Conservation (phyloP, 805 yeast species). For the Ogataea minuta region DNA sequence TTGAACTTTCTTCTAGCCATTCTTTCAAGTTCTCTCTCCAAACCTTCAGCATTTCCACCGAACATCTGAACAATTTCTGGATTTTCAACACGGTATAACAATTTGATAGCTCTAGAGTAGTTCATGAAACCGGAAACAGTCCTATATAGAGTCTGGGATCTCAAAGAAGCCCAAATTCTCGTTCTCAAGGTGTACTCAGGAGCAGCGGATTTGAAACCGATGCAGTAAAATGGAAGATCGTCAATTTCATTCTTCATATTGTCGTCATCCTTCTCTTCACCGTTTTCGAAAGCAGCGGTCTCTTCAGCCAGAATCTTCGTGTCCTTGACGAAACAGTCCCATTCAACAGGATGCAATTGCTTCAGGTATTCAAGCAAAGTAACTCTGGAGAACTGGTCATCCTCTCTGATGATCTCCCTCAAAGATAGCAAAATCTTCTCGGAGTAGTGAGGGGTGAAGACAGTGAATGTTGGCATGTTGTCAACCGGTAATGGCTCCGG, state of each 20-base stretch:
- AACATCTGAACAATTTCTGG: conserved; percentile 96
- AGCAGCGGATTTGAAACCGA: conserved; percentile 96
- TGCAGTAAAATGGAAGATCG: conserved; percentile 90
- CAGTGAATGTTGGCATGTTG: conserved; percentile 99
- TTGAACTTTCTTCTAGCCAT: conserved; percentile 85
- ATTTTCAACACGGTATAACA: conserved; percentile 90
- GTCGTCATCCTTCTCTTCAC: conserved; percentile 58
- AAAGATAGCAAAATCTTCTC: conserved; percentile 92
- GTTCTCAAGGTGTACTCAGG: conserved; percentile 96
- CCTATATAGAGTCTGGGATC: conserved; percentile 95
- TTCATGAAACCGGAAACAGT: conserved; percentile 99
- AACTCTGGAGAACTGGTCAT: conserved; percentile 93
- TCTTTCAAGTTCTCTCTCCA: conserved; percentile 89
- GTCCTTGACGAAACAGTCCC: conserved; percentile 97
- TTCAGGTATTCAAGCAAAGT: conserved; percentile 91
- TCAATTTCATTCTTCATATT: conserved; percentile 80
- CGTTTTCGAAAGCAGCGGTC: conserved; percentile 75
- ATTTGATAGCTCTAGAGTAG: conserved; percentile 92
- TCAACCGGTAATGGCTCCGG: conserved; percentile 99
- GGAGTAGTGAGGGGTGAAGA: conserved; percentile 91
- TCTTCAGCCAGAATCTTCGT: conserved; percentile 94
- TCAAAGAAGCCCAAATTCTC: conserved; percentile 96
- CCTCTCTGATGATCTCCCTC: conserved; percentile 95
- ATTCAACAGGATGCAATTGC: conserved; percentile 93
- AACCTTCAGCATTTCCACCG: conserved; percentile 97